Evolutionary conservation across 208 protist genomes (phyloP), one percentile per base, ranked within the genome.

Genomic region (Crithidia brevicula): DNA sequence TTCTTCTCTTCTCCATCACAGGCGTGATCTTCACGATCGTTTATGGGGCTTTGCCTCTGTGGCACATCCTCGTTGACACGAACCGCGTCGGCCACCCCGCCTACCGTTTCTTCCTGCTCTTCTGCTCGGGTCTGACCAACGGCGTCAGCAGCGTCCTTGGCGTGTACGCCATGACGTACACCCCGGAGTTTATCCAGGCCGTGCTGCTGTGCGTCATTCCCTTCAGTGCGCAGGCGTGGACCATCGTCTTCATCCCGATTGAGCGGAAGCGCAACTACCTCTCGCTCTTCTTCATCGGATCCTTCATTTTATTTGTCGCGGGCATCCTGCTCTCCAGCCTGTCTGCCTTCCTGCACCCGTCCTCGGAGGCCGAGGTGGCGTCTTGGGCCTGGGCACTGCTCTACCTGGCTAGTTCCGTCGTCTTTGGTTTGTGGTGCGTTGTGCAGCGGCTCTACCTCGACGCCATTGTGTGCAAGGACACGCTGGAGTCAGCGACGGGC

Each of bases 401-500:
- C 22, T 92, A 93, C 78, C 72, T 93, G 34, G 70, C 65, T 40
- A 94, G 89, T 62, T 75, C 75, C 64, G 69, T 94, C 51, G 33
- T 91, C 36, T 92, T 93, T 64, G 86, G 85, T 15, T 33, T 92
- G 4, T 95, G 89, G 85, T 92, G 86, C 63, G 86, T 92, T 27
- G 78, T 92, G 63, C 89, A 95, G 72, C 79, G 87, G 3, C 74
- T 93, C 7, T 92, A 95, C 67, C 78, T 92, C 16, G 89, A 95
- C 47, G 85, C 83, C 9, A 62, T 91, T 30, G 67, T 81, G 47
- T 57, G 72, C 30, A 60, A 62, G 50, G 72, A 47, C 5, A 10
- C 45, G 5, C 22, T 7, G 2, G 62, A 38, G 56, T 23, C 20
- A 16, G 5, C 8, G 36, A 13, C 8, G n/a, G n/a, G 18, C 11